Base-by-base conservation (phyloP, 495 filamentous ascomycete species). In the Annulohypoxylon maeteangense region DNA sequence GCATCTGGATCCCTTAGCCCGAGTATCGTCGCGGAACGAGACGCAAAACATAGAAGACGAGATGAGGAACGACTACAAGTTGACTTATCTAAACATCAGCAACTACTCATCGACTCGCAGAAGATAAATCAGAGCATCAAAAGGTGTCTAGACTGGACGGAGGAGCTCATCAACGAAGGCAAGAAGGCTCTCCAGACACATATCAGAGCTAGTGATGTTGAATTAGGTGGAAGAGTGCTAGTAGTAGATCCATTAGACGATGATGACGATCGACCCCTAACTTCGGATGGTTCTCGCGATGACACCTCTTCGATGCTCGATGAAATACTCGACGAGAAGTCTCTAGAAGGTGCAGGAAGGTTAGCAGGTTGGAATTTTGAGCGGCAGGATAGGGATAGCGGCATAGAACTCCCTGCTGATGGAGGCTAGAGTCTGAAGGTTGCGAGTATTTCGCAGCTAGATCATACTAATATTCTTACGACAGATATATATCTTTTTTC, bases 121-220 rank as follows among this genome's bases (percentile, higher is more conserved):
- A 95, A 91, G 78, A 92, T 98, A 81, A 98, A 98, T 77, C 91
- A 95, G 72, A 95, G 92, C 73, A 83, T 99, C 3, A 94, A 92
- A 75, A 86, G 93, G 27, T 99, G 95, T 76, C 83, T 97, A 22
- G 87, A 87, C 22, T 92, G 91, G 86, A 93, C 94, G 0, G 95
- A 99, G 71, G 90, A 91, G 65, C 84, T 99, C 38, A 97, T 99
- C 72, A 89, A 85, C 32, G 93, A 97, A 60, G 95, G 90, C 25
- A 91, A 90, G 72, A 93, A 90, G 73, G 95, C 95, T 1, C 86
- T 99, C n/a, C n/a, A n/a, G 8, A 91, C 90, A 48, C 83, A 86
- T 38, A 91, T 97, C 16, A 85, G 85, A 8, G 86, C 90, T 18
- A 90, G 87, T 67, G 93, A 97, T 70, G 82, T 97, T n/a, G 86